Evolutionary conservation across 2,329 filamentous ascomycete genomes (phyloP).

Genomic region (Alternaria gansuensis): DNA sequence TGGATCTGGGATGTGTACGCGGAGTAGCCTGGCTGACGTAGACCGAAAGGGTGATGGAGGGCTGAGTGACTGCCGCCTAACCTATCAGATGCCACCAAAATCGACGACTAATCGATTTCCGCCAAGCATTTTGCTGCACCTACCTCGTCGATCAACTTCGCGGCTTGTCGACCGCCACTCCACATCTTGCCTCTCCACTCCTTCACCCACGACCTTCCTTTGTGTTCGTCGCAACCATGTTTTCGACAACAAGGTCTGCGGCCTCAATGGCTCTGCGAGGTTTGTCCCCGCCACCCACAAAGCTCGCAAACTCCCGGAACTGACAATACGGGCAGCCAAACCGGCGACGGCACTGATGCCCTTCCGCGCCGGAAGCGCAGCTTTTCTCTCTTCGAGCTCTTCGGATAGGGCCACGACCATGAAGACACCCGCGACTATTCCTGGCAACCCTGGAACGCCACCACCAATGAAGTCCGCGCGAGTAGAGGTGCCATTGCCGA

Average conservation of each 20-base stretch:
- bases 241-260: slow-evolving; percentile 61
- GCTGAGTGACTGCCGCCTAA: slow-evolving; percentile 21
- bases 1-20: slow-evolving; percentile 18
- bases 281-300: slow-evolving; percentile 47
- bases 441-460: slow-evolving; percentile 63
- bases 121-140: slow-evolving; percentile 39
- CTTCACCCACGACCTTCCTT: slow-evolving; percentile 45
- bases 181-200: slow-evolving; percentile 51
- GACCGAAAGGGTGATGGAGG: slow-evolving; percentile 38
- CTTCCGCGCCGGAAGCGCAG: slow-evolving; percentile 67
- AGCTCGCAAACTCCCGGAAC: slow-evolving; percentile 30
- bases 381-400: slow-evolving; percentile 71
- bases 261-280: slow-evolving; percentile 65
- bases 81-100: slow-evolving; percentile 47
- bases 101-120: slow-evolving; percentile 42
- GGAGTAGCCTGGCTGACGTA: slow-evolving; percentile 33
- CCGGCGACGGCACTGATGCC: slow-evolving; percentile 70
- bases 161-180: slow-evolving; percentile 46
- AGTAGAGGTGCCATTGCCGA: slow-evolving; percentile 76
- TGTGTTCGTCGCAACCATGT: slow-evolving; percentile 55
- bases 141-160: slow-evolving; percentile 44
- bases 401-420: slow-evolving; percentile 69
- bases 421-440: slow-evolving; percentile 62
- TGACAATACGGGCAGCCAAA: slow-evolving; percentile 64
- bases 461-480: slow-evolving; percentile 66